Evolutionary conservation across 352 stramenopile genomes (phyloP).

Genomic region (Phytophthora sp.): DNA sequence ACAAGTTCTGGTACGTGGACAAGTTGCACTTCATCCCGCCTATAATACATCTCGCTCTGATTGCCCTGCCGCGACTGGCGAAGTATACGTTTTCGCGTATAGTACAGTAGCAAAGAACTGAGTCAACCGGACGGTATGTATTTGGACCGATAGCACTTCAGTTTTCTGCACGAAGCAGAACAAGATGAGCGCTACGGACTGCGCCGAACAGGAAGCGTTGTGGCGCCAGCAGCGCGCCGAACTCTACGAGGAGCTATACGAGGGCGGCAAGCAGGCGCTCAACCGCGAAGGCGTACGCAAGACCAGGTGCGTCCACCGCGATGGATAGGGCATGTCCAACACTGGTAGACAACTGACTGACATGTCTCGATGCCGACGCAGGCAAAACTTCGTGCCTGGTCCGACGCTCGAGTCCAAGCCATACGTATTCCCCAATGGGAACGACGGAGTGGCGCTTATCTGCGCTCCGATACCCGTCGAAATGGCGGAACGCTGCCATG

Average conservation of each 20-base stretch:
- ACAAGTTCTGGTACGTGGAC: constrained; percentile 63
- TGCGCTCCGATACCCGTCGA: constrained; percentile 47
- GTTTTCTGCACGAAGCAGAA: constrained; percentile 32
- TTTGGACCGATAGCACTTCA: constrained; percentile 10
- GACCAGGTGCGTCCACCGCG: constrained; percentile 37
- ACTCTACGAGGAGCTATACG: constrained; percentile 49
- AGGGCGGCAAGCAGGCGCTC: constrained; percentile 42
- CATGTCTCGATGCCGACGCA: constrained; percentile 6
- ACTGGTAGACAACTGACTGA: not conserved
- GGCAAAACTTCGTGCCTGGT: constrained; percentile 44
- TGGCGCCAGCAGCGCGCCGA: constrained; percentile 47
- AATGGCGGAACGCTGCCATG: constrained; percentile 47
- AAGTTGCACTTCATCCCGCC: constrained; percentile 63
- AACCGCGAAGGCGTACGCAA: constrained; percentile 43
- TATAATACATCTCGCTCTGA: constrained; percentile 43
- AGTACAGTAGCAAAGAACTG: not conserved
- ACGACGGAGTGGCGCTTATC: constrained; percentile 57
- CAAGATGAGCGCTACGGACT: constrained; percentile 26
- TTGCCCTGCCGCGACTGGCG: no score
- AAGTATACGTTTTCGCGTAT: no score
- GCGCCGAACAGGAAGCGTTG: constrained; percentile 42
- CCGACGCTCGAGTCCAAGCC: constrained; percentile 50
- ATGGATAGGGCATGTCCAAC: not conserved
- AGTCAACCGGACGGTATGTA: constrained; percentile 3
- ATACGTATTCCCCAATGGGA: constrained; percentile 52